phyloP scores from a whole-genome alignment of 495 filamentous ascomycete species.

The Viridothelium virens region DNA sequence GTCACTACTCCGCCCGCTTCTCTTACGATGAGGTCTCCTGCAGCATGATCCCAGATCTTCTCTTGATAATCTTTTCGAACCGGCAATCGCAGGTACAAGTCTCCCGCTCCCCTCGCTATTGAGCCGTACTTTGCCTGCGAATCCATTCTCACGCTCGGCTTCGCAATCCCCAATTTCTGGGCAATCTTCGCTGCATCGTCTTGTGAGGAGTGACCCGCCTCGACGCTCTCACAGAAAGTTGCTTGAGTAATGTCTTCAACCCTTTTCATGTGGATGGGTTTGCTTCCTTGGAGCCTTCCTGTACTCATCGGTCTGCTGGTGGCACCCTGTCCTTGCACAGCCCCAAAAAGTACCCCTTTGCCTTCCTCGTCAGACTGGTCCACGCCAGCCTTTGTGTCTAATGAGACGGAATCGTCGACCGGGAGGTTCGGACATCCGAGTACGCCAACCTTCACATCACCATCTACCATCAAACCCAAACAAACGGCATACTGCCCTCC shows the following conservation, averaged over 20 bases:
- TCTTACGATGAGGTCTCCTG: constrained; percentile 87
- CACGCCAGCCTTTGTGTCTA: constrained; percentile 58
- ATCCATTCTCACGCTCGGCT: constrained; percentile 82
- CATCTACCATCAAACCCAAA: constrained; percentile 82
- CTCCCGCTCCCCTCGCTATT: constrained; percentile 89
- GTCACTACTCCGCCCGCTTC: constrained; percentile 91
- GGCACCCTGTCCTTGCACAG: constrained; percentile 67
- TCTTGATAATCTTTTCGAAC: constrained; percentile 81
- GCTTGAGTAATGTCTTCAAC: constrained; percentile 67
- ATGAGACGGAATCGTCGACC: constrained; percentile 61
- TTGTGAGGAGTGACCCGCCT: constrained; percentile 83
- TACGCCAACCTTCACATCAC: constrained; percentile 90
- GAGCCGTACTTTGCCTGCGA: constrained; percentile 97
- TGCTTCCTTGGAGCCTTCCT: constrained; percentile 50
- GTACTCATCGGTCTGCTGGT: constrained; percentile 60
- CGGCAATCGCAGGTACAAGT: constrained; percentile 86
- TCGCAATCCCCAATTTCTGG: constrained; percentile 72
- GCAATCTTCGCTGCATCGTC: constrained; percentile 80
- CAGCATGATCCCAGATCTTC: constrained; percentile 99
- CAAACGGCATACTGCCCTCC: constrained; percentile 98
- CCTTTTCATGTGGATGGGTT: constrained; percentile 67
- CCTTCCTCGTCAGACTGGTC: constrained; percentile 58
- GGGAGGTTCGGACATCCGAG: constrained; percentile 93
- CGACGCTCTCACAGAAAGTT: constrained; percentile 91
- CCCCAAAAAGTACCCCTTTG: constrained; percentile 78